Conservation (phyloP, 2,329 filamentous ascomycete species). For the Pyricularia sp. region DNA sequence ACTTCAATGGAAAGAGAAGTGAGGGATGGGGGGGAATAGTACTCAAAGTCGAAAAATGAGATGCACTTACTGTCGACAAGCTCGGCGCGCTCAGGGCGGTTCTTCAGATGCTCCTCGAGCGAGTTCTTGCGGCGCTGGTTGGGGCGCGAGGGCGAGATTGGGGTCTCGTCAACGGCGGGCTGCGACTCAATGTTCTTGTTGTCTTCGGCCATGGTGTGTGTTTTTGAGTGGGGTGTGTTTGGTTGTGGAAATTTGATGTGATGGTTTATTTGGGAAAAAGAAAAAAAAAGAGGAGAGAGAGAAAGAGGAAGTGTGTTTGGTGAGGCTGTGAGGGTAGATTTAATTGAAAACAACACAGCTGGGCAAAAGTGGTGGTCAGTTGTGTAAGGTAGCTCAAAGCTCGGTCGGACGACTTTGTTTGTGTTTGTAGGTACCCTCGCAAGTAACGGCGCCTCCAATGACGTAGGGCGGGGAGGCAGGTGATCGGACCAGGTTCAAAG, state of each 20-base stretch:
- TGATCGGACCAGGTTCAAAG: neutral
- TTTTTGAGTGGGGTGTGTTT: neutral
- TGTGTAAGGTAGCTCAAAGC: neutral
- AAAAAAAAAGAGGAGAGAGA: neutral
- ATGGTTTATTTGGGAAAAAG: neutral
- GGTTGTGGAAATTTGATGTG: neutral
- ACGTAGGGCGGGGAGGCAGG: neutral
- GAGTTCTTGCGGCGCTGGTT: conserved; percentile 47
- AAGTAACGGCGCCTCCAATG: neutral
- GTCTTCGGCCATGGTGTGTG: conserved; percentile 20
- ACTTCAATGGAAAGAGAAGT: neutral
- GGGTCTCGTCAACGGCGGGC: conserved; percentile 37
- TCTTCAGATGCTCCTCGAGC: conserved; percentile 57
- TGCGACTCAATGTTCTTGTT: conserved; percentile 14
- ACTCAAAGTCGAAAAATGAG: neutral
- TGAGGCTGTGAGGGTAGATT: neutral
- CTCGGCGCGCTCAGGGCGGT: conserved; percentile 62
- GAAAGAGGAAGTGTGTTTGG: neutral
- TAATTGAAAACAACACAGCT: neutral
- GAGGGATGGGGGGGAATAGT: conserved; percentile 8
- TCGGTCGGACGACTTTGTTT: neutral
- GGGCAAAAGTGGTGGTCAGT: neutral
- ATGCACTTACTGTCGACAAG: conserved; percentile 60
- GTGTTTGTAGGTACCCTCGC: neutral
- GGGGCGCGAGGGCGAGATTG: conserved; percentile 42